phyloP scores from a whole-genome alignment of 208 protist species.

The Trichomonas tenax region DNA sequence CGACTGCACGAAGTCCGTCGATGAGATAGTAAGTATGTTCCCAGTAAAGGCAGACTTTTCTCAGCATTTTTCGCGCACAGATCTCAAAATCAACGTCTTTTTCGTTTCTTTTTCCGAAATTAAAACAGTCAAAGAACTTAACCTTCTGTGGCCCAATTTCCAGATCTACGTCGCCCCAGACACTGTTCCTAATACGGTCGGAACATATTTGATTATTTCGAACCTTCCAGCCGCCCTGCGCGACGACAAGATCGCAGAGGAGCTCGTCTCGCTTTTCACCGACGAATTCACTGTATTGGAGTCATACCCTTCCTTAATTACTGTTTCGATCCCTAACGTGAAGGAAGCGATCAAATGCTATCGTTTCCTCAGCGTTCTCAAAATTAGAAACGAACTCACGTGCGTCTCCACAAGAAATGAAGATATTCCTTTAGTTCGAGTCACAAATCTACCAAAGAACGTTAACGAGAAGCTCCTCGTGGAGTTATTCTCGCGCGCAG shows the following conservation, averaged over 20 bases:
- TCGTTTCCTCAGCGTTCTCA: background rate
- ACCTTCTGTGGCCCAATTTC: background rate
- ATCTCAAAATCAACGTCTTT: background rate
- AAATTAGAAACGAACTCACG: background rate
- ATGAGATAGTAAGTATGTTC: background rate
- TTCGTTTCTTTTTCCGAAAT: background rate
- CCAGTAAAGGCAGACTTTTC: background rate
- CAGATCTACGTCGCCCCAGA: background rate
- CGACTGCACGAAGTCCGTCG: background rate
- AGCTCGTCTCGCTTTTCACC: background rate
- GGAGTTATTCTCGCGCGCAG: background rate
- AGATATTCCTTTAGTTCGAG: background rate
- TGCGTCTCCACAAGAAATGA: background rate
- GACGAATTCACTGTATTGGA: background rate
- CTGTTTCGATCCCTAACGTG: background rate
- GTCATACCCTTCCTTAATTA: background rate
- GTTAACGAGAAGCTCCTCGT: background rate
- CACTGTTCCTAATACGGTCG: background rate
- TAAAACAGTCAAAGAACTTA: background rate
- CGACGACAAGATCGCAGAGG: background rate
- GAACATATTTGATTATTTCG: background rate
- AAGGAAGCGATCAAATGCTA: background rate
- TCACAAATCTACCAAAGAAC: background rate
- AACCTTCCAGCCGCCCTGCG: background rate
- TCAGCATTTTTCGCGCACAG: background rate